A percentile compares a stretch with the other conserved stretches of the same genome.
Conservation (phyloP, 192 early-diverging fungal species). For the Phycomyces blakesleeanus region DNA sequence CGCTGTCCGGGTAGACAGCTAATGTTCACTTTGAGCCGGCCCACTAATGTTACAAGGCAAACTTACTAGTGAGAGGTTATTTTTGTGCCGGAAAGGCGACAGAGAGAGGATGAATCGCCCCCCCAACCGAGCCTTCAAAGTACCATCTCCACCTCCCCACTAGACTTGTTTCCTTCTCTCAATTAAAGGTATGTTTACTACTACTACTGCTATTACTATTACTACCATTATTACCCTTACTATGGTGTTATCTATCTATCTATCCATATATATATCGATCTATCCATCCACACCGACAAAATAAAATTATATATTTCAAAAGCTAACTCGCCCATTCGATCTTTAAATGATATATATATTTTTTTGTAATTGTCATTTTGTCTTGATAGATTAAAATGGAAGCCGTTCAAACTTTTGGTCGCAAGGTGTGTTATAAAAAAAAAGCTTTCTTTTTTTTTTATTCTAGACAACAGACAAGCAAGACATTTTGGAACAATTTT, state of each 20-base stretch:
- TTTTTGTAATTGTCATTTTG: no score
- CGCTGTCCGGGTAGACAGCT: no score
- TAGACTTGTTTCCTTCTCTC: background rate
- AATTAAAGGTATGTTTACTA: slow-evolving; percentile 14
- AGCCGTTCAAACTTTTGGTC: slow-evolving; percentile 2
- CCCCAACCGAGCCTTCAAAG: background rate
- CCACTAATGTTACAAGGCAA: no score
- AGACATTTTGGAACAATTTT: background rate
- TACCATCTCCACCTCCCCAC: background rate
- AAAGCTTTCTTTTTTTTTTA: background rate
- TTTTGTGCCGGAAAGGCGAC: slow-evolving; percentile 10
- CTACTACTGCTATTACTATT: no score
- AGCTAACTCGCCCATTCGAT: background rate
- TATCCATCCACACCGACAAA: slow-evolving; percentile 51
- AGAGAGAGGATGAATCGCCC: no score
- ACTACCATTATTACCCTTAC: no score
- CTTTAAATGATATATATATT: no score
- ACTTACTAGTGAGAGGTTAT: no score
- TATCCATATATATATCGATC: slow-evolving; percentile 10
- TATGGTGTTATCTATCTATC: no score
- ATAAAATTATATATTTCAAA: background rate
- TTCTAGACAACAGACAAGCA: background rate
- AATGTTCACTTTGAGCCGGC: background rate
- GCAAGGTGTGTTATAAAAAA: background rate
- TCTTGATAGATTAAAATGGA: background rate